Base-by-base conservation (phyloP, 1,284 basidiomycete species). In the Cryptococcus depauperatus region DNA sequence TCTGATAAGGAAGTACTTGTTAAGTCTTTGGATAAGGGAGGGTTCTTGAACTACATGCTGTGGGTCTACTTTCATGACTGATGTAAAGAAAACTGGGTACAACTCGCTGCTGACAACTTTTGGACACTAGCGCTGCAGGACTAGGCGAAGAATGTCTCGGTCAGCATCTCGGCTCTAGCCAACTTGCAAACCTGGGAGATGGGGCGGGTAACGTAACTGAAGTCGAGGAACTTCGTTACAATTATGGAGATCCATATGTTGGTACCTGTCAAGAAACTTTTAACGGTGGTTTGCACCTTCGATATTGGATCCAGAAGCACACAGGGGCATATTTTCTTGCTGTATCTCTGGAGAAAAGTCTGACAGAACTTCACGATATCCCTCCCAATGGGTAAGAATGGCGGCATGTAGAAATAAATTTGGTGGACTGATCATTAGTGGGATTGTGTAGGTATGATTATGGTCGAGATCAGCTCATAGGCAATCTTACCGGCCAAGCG, bases 221-320 rank as follows among this genome's bases (percentile, higher is more conserved):
- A 65, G 82, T 82, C 0, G 79, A 80, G 13, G 82, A 83, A 32
- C 80, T 91, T 33, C 76, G 89, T 33, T 87, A 80, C 77, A 78
- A 88, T 64, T 92, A 83, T 62, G 79, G 79, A 5, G 80, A 91
- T 59, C 77, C 80, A 4, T 72, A 79, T 44, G 66, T 89, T 14
- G 89, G 89, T 0, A 79, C 86, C 1, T 90, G 88, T 64, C 74
- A 76, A 54, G 89, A 97, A 70, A 85, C 86, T 2, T 77, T 95
- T 40, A 60, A 85, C 51, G 92, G 92, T 10, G 92, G 92, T 5
- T 80, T 85, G 58, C 92, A 97, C 63, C 81, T 92, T 65, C 79
- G 92, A 22, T 92, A 91, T 69, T 97, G 87, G 85, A 67, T 77
- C 1, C 90, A 95, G 69, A 75, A 84, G 49, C 84, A 83, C 0